phyloP scores from a whole-genome alignment of 2,329 filamentous ascomycete genomes.

The Apiospora rasikravindrae region DNA sequence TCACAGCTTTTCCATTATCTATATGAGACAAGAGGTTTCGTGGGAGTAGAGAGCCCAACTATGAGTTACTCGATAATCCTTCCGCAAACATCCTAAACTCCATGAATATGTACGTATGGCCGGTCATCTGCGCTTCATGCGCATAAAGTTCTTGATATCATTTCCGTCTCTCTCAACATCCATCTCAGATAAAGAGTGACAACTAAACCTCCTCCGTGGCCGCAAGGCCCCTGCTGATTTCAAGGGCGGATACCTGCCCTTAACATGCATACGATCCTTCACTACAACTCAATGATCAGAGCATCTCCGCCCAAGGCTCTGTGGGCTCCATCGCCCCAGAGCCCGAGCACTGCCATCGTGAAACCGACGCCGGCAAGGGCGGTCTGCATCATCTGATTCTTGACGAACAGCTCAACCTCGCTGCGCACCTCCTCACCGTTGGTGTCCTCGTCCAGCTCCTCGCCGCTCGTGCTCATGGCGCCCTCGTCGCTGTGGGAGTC shows the following conservation, averaged over 20 bases:
- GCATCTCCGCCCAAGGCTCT: constrained; percentile 26
- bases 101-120: background rate
- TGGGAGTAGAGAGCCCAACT: constrained; percentile 5
- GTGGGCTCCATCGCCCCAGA: constrained; percentile 66
- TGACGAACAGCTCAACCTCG: constrained; percentile 60
- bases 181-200: background rate
- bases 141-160: background rate
- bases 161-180: background rate
- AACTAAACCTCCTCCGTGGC: background rate
- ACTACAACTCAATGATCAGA: constrained; percentile 31
- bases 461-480: constrained; percentile 43
- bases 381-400: constrained; percentile 60
- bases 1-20: background rate
- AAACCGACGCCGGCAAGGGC: constrained; percentile 62
- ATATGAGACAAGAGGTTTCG: background rate
- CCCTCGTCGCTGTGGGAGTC: constrained; percentile 57
- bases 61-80: background rate
- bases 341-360: constrained; percentile 65
- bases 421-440: constrained; percentile 68
- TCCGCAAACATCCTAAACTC: background rate
- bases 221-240: background rate
- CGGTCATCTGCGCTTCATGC: background rate
- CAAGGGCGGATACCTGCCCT: background rate
- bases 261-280: background rate
- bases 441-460: constrained; percentile 50